Evolutionary conservation across 352 stramenopile genomes (phyloP).

Genomic region (Aphanomyces stellatus): DNA sequence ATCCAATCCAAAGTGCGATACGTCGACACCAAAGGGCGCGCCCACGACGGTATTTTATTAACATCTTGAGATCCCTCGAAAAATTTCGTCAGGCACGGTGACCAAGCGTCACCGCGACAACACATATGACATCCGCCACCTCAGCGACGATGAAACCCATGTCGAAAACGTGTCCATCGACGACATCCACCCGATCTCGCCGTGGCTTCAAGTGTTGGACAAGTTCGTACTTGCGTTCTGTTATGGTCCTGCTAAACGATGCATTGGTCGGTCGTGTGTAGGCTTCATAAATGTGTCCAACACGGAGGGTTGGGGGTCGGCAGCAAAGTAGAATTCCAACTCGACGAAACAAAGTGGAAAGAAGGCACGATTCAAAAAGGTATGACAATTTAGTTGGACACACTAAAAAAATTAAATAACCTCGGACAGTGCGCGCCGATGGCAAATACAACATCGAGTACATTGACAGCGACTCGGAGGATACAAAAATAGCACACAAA

Average conservation of each 20-base stretch:
- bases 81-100: not conserved
- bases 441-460: conserved; percentile 8
- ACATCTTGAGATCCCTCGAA: not conserved
- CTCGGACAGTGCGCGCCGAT: not conserved
- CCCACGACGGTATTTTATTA: not conserved
- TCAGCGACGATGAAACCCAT: not conserved
- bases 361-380: not conserved
- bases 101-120: conserved; percentile 1
- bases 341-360: not conserved
- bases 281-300: too few relatives aligned
- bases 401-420: not conserved
- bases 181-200: not conserved
- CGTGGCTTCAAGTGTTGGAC: not conserved
- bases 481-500: not conserved
- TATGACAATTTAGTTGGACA: too few relatives aligned
- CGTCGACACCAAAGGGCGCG: not conserved
- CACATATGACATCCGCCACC: conserved; percentile 1
- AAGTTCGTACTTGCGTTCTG: too few relatives aligned
- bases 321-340: not conserved
- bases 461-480: not conserved
- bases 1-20: conserved; percentile 2
- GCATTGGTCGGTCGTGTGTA: too few relatives aligned
- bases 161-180: not conserved
- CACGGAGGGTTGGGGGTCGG: not conserved
- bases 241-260: too few relatives aligned